These are phyloP conservation scores for Clavispora vitiphila DNA, from an alignment of 805 yeast genomes.

Conservation along the genomic window DNA sequence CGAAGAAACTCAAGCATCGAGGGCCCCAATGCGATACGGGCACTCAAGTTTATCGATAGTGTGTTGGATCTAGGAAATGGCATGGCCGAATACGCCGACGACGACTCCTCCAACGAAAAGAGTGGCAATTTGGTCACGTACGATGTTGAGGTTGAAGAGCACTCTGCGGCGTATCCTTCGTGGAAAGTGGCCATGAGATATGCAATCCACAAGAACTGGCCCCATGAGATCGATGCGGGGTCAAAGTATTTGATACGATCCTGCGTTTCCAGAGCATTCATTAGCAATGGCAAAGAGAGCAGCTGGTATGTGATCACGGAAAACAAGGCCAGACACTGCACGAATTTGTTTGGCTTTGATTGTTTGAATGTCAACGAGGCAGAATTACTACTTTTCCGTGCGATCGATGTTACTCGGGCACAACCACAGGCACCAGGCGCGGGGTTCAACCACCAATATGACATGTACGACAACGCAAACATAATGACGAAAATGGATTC, in stretches of 20 bases:
- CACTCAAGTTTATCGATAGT: slow-evolving; percentile 56
- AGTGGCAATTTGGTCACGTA: slow-evolving; percentile 7
- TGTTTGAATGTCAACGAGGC: slow-evolving; percentile 50
- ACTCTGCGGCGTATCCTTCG: slow-evolving; percentile 42
- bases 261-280: slow-evolving; percentile 48
- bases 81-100: neutral
- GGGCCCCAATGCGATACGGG: slow-evolving; percentile 62
- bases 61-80: slow-evolving; percentile 20
- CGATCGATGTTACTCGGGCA: slow-evolving; percentile 29
- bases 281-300: slow-evolving; percentile 28
- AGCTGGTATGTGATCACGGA: slow-evolving; percentile 63
- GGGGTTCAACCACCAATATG: slow-evolving; percentile 14
- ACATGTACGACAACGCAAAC: slow-evolving; percentile 8
- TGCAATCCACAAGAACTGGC: neutral
- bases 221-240: slow-evolving; percentile 9
- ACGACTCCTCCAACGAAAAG: neutral
- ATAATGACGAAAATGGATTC: slow-evolving; percentile 14
- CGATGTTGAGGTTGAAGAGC: slow-evolving; percentile 32
- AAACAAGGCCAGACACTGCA: slow-evolving; percentile 53
- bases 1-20: slow-evolving; percentile 46
- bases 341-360: slow-evolving; percentile 47
- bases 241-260: slow-evolving; percentile 44
- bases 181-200: slow-evolving; percentile 47
- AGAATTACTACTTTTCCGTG: slow-evolving; percentile 36
- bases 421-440: slow-evolving; percentile 24